Evolutionary conservation across 2,329 filamentous ascomycete genomes (phyloP).

Genomic region (Sarocladium oryzae): DNA sequence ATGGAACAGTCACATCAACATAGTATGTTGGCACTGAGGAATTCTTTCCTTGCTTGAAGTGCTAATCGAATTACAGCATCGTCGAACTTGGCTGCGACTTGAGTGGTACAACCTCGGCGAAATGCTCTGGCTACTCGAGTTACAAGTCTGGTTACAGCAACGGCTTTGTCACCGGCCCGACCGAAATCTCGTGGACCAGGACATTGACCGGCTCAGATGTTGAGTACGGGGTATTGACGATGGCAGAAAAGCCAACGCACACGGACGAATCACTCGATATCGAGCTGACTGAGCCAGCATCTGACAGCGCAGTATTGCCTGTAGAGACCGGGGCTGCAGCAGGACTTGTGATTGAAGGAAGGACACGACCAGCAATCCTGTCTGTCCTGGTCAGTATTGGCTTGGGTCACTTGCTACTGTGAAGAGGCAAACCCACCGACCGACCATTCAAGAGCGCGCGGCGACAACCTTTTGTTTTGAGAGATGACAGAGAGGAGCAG

Average conservation of each 20-base stretch:
- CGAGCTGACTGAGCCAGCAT: slow-evolving; percentile 11
- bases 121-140: slow-evolving; percentile 43
- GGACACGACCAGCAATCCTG: neutral
- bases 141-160: slow-evolving; percentile 32
- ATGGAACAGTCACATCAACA: slow-evolving; percentile 35
- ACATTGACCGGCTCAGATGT: slow-evolving; percentile 35
- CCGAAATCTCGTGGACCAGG: slow-evolving; percentile 37
- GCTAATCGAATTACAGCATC: slow-evolving; percentile 25
- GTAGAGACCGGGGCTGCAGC: neutral
- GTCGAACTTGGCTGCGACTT: slow-evolving; percentile 38
- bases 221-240: slow-evolving; percentile 38
- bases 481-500: no score
- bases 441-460: neutral
- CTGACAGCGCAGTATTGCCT: slow-evolving; percentile 6
- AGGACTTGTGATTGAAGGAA: neutral
- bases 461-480: no score
- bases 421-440: neutral
- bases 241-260: slow-evolving; percentile 29
- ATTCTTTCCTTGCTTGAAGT: neutral
- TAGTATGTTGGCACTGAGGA: slow-evolving; percentile 26
- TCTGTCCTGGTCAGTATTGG: neutral
- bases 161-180: slow-evolving; percentile 33
- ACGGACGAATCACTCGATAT: slow-evolving; percentile 22
- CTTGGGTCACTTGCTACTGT: neutral
- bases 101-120: slow-evolving; percentile 35